A percentile compares a stretch with the other conserved stretches of the same genome.
These are phyloP conservation scores for Dittrichia graveolens DNA, from an alignment of 129 eudicot species.

Conservation along the genomic window DNA sequence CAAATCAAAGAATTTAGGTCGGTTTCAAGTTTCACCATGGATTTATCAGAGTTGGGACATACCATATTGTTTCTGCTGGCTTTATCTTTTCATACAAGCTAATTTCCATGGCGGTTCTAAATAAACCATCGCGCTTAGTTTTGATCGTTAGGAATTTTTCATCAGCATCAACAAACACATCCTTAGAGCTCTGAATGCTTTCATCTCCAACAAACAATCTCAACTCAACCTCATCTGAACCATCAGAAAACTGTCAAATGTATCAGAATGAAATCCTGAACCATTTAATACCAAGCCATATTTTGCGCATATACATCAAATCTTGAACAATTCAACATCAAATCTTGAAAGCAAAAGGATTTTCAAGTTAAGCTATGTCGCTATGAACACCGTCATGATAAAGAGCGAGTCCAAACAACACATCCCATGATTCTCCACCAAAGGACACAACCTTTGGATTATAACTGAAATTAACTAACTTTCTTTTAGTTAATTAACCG, in stretches of 20 bases:
- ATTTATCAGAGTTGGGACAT: conserved; percentile 13
- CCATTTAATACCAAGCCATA: too few relatives aligned
- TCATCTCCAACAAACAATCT: conserved; percentile 63
- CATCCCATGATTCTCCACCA: too few relatives aligned
- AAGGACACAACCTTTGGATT: too few relatives aligned
- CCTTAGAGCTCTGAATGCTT: conserved; percentile 54
- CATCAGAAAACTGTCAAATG: conserved; percentile 85
- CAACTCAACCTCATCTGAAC: conserved; percentile 78
- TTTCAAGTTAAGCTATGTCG: too few relatives aligned
- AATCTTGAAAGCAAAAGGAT: too few relatives aligned
- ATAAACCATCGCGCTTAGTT: conserved; percentile 51
- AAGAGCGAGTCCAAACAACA: too few relatives aligned
- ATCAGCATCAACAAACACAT: conserved; percentile 66
- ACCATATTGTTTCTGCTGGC: conserved; percentile 98
- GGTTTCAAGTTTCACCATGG: not conserved
- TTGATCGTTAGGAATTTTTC: conserved; percentile 60
- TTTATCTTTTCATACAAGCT: conserved; percentile 78
- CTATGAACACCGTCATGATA: too few relatives aligned
- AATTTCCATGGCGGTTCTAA: conserved; percentile 73
- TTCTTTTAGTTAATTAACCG: too few relatives aligned
- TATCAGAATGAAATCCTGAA: not conserved
- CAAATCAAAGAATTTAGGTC: not conserved
- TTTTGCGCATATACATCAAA: too few relatives aligned
- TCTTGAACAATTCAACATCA: too few relatives aligned
- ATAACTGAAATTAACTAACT: too few relatives aligned